A percentile compares a stretch with the other conserved stretches of the same genome.
Conservation (phyloP, 495 filamentous ascomycete species). For the Penicillium herquei region DNA sequence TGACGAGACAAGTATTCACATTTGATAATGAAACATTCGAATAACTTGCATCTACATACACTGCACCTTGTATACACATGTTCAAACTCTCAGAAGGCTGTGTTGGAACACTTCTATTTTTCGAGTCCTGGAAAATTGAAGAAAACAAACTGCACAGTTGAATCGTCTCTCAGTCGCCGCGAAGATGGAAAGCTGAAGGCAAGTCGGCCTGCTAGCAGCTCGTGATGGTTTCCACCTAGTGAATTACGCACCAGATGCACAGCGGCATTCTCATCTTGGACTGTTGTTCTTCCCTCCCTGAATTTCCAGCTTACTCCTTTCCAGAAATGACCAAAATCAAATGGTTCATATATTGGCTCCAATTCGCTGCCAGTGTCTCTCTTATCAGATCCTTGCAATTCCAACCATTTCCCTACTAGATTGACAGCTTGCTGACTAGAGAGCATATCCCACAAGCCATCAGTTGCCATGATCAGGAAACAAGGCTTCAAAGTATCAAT, state of each 20-base stretch:
- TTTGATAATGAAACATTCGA: no score
- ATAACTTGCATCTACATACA: no score
- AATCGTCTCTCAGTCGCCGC: conserved; percentile 54
- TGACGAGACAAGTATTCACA: no score
- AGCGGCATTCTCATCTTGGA: conserved; percentile 61
- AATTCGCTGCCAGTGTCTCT: conserved; percentile 7
- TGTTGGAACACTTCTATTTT: no score
- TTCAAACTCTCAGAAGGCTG: no score
- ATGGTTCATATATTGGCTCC: conserved; percentile 10
- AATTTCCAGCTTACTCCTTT: conserved; percentile 21
- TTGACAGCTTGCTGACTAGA: conserved; percentile 58
- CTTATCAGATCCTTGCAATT: conserved; percentile 19
- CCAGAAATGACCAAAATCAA: conserved; percentile 27
- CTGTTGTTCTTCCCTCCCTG: conserved; percentile 39
- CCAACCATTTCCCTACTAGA: conserved; percentile 54
- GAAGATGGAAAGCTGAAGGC: conserved; percentile 49
- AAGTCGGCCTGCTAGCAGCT: conserved; percentile 53
- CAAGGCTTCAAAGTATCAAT: conserved; percentile 45
- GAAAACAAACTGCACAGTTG: conserved; percentile 64
- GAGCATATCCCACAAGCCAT: conserved; percentile 65
- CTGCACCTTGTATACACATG: no score
- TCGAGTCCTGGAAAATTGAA: conserved; percentile 31
- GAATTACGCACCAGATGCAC: conserved; percentile 63
- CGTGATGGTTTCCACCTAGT: conserved; percentile 57
- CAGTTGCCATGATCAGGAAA: conserved; percentile 63